Evolutionary conservation across 1,284 basidiomycete species (phyloP), one percentile per base, ranked within the genome.

Genomic region (Hemileia vastatrix): DNA sequence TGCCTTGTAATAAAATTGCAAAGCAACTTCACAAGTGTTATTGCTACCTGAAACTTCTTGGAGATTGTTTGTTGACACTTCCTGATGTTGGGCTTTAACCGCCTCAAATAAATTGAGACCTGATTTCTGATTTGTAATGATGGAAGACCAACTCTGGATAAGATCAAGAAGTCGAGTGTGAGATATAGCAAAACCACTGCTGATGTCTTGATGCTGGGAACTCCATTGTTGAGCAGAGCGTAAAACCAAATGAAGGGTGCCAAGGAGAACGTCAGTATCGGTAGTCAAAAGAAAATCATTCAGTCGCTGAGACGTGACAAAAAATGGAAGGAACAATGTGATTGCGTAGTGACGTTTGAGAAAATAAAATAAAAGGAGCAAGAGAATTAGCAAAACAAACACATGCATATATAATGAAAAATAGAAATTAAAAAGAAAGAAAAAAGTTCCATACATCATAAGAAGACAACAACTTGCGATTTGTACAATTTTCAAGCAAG

Each of bases 401-500:
- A 40, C 45, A 53, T 33, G 44, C 21, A 40, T 21, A 15, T 52
- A 21, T 27, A 49, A 50, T 19, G 8, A 53, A 24, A 13, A 27
- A 19, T 43, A 62, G 40, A 8, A 3, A 27, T 44, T 11, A 31
- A n/a, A 33, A 54, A 6, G 44, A 33, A 27, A 56, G 51, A 50
- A 24, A 33, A 40, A 19, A 32, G 27, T 32, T 32, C 73, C 90
- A 78, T 77, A 95, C 93, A 76, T 99, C 95, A 76, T 96, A 98
- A 2, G 92, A 96, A 66, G 84, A 86, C 78, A 89, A 99, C 64
- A 93, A 87, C 80, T 97, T 98, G 73, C 95, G 82, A 75, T 95
- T 98, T 52, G 94, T 98, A 64, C 93, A 95, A 77, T 97, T 97
- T 79, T 98, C 95, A 72, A 99, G 80, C 57, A 99, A 79, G 50